Evolutionary conservation across 495 filamentous ascomycete genomes (phyloP).

Genomic region (Podospora pseudopauciseta): DNA sequence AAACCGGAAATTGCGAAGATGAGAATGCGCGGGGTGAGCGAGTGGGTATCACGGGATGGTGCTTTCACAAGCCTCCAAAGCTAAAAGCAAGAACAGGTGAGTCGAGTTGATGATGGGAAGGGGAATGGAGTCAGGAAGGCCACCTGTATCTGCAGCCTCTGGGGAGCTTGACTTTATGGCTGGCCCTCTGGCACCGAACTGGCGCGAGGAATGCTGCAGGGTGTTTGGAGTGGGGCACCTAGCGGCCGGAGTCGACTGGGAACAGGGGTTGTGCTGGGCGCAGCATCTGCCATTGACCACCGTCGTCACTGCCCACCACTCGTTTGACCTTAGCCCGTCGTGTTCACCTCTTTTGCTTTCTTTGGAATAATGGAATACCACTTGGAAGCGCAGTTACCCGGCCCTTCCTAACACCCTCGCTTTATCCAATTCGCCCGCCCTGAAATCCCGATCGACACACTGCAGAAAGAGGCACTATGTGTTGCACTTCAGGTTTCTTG

Average conservation of each 20-base stretch:
- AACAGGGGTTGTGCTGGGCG: constrained; percentile 10
- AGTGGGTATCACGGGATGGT: not conserved
- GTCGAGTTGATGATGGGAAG: constrained; percentile 8
- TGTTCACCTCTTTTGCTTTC: not conserved
- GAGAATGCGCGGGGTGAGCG: not conserved
- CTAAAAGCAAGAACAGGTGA: not conserved
- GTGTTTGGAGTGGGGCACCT: constrained; percentile 14
- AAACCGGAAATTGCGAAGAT: constrained; percentile 1
- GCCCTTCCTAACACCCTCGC: not conserved
- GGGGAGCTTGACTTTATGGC: constrained; percentile 28
- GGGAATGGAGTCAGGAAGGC: constrained; percentile 14
- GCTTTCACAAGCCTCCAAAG: not conserved
- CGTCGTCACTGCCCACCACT: constrained; percentile 8
- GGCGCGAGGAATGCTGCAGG: constrained; percentile 19
- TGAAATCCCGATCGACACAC: not conserved
- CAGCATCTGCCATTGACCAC: constrained; percentile 5
- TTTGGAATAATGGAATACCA: not conserved
- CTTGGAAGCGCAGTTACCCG: not conserved
- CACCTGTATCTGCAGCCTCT: constrained; percentile 4
- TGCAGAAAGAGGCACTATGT: not conserved
- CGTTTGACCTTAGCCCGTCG: not conserved
- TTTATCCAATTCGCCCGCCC: not conserved
- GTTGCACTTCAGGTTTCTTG: constrained; percentile 1
- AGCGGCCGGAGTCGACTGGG: constrained; percentile 6
- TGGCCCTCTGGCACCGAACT: constrained; percentile 7